Conservation (phyloP, 805 yeast species). For the Ogataea ramenticola region DNA sequence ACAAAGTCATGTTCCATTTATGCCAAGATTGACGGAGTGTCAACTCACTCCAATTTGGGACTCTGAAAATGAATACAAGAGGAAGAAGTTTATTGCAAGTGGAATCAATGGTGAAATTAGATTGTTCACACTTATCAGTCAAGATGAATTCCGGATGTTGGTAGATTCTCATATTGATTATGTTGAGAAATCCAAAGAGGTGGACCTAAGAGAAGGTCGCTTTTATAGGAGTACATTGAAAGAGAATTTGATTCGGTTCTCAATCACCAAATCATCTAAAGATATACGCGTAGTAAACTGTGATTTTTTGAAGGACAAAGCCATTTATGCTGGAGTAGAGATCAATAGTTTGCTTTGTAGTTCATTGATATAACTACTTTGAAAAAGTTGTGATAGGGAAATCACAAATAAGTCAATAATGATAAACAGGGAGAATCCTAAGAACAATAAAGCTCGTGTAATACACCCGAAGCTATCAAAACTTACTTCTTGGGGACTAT, state of each 20-base stretch:
- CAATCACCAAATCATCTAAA: neutral
- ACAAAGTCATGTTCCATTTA: constrained; percentile 18
- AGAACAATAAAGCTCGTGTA: no score
- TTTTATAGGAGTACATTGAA: neutral
- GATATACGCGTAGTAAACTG: neutral
- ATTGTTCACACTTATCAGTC: constrained; percentile 11
- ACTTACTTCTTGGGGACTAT: no score
- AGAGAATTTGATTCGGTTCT: neutral
- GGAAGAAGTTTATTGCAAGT: constrained; percentile 19
- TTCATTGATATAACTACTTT: neutral
- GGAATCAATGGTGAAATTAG: constrained; percentile 33
- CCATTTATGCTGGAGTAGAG: neutral
- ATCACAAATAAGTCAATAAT: no score
- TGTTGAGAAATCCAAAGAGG: no score
- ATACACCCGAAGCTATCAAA: no score
- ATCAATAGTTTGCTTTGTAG: constrained; percentile 1
- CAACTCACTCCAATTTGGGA: constrained; percentile 27
- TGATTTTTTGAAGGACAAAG: neutral
- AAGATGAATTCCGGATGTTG: constrained; percentile 3
- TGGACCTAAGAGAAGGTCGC: no score
- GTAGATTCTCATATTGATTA: no score
- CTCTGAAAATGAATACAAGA: neutral
- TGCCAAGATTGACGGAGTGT: constrained; percentile 26
- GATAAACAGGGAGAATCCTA: neutral
- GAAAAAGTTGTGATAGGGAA: no score